Evolutionary conservation across 2,329 filamentous ascomycete genomes (phyloP), one percentile per base, ranked within the genome.

Genomic region (Claviceps spartinae): DNA sequence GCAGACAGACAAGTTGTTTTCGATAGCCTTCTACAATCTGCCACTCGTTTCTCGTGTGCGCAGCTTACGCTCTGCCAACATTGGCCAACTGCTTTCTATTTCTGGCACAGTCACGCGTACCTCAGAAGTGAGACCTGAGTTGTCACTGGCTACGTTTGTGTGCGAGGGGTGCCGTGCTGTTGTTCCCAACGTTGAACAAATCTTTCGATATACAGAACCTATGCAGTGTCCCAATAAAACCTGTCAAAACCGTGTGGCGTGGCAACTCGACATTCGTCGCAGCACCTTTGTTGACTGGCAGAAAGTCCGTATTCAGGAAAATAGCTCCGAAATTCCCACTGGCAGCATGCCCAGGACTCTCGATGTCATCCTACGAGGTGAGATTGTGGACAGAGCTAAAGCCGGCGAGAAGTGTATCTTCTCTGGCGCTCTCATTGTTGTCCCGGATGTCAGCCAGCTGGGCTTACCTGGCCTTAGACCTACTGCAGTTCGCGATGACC

Each of bases 211-310:
- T 69, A 96, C 91, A 0, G 93, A 98, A 65, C 93, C 93, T 0
- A 91, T 89, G 3, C 88, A 96, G 71, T 98, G 93, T 60, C 91
- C 93, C 9, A 97, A 97, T 63, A 66, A 74, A 26, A 86, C 79
- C 6, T 98, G 93, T 66, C 83, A 83, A 61, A 98, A 98, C 70
- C 83, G 93, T 26, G 73, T 84, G 54, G 88, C 86, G n/a, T 98
- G 93, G 93, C 83, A 89, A 58, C 72, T 98, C n/a, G 91, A 98
- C 61, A 96, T 98, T 62, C 79, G 88, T 44, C 91, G 95, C 67
- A 96, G 90, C 67, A 97, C 90, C 0, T 98, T 98, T 65, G 86
- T 98, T 55, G 93, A 98, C 70, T 98, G 93, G 93, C 93, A 98
- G 66, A 97, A 97, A 67, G 89, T 97, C 24, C 86, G 94, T 56